phyloP scores from a whole-genome alignment of 148 eudicot genomes.

The Hydrangea macrophylla region DNA sequence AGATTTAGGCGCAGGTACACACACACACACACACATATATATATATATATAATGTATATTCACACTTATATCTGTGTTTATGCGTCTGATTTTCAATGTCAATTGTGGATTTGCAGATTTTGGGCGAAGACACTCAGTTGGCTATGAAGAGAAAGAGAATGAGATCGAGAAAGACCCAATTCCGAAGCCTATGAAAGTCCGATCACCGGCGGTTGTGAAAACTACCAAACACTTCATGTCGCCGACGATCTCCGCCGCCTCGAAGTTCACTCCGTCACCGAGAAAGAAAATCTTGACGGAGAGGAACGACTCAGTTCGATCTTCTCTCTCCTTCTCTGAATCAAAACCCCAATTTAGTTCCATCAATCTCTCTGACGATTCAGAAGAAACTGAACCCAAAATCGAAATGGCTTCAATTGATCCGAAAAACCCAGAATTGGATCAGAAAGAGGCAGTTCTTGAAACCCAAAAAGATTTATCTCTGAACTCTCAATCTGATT shows the following conservation, averaged over 20 bases:
- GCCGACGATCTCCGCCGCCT: slow-evolving; percentile 91
- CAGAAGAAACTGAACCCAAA: slow-evolving; percentile 24
- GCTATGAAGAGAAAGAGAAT: slow-evolving; percentile 58
- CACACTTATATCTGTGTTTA: not conserved
- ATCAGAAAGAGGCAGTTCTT: slow-evolving; percentile 17
- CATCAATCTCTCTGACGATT: slow-evolving; percentile 17
- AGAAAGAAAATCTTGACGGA: slow-evolving; percentile 80
- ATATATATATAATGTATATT: too few relatives aligned
- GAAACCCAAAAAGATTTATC: slow-evolving; percentile 26
- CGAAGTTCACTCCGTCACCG: slow-evolving; percentile 80
- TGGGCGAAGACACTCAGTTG: slow-evolving; percentile 37
- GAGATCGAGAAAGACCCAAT: slow-evolving; percentile 65
- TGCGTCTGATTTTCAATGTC: not conserved
- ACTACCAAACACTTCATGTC: slow-evolving; percentile 76
- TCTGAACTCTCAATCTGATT: slow-evolving; percentile 39
- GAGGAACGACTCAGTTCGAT: slow-evolving; percentile 65
- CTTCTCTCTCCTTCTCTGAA: slow-evolving; percentile 62
- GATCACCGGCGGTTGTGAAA: slow-evolving; percentile 42
- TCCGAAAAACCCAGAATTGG: slow-evolving; percentile 6
- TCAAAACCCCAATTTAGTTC: slow-evolving; percentile 55
- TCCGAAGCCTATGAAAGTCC: slow-evolving; percentile 30
- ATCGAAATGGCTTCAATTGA: slow-evolving; percentile 11
- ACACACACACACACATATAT: not conserved
- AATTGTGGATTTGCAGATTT: slow-evolving; percentile 36
- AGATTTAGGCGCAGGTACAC: slow-evolving; percentile 73